phyloP scores from a whole-genome alignment of 2,329 filamentous ascomycete genomes.

The Pestalotiopsis sp. region DNA sequence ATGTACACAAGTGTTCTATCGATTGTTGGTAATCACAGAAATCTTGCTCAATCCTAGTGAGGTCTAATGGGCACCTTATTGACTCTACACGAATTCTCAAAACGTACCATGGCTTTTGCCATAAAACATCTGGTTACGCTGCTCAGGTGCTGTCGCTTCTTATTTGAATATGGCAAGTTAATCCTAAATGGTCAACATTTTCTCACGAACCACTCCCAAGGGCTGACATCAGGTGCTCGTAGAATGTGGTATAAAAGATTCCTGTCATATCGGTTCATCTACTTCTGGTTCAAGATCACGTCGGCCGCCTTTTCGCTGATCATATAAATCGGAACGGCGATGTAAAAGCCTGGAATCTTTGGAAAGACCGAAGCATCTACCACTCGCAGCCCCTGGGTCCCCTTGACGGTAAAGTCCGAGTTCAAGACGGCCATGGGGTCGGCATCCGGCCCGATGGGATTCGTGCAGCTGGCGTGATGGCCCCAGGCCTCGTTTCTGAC shows the following conservation, averaged over 20 bases:
- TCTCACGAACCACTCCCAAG: not conserved
- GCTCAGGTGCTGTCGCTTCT: too few relatives aligned
- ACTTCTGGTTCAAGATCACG: slow-evolving; percentile 3
- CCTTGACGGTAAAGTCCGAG: slow-evolving; percentile 51
- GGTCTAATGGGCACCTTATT: too few relatives aligned
- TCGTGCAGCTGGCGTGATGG: slow-evolving; percentile 56
- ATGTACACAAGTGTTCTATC: not conserved
- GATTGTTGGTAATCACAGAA: too few relatives aligned
- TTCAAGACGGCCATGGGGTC: slow-evolving; percentile 56
- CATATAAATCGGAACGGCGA: slow-evolving; percentile 50
- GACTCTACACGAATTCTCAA: too few relatives aligned
- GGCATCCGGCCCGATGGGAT: slow-evolving; percentile 50
- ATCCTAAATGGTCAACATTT: not conserved
- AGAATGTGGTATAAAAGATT: not conserved
- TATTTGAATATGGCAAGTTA: too few relatives aligned
- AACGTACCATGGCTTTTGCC: too few relatives aligned
- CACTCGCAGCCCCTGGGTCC: slow-evolving; percentile 50
- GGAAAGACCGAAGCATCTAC: slow-evolving; percentile 56
- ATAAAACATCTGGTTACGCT: too few relatives aligned
- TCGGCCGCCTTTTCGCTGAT: slow-evolving; percentile 53
- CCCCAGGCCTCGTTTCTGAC: slow-evolving; percentile 46
- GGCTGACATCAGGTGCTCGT: not conserved
- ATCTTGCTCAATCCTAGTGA: too few relatives aligned
- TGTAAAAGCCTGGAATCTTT: slow-evolving; percentile 40
- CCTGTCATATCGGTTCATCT: not conserved